phyloP scores from a whole-genome alignment of 768 basidiomycete species.

The Auricularia heimuer region DNA sequence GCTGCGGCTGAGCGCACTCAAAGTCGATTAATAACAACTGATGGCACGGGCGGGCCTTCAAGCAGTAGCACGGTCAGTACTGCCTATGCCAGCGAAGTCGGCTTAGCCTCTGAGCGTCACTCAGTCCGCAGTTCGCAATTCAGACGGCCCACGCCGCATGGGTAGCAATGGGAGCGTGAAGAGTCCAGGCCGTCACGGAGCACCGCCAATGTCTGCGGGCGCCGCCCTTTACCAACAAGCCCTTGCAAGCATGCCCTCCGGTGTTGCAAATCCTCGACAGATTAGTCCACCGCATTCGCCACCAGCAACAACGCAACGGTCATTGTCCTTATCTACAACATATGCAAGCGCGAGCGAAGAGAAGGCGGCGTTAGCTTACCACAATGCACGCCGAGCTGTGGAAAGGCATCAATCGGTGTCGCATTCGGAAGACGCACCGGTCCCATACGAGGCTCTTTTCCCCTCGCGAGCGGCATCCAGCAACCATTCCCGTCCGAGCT shows the following conservation, averaged over 20 bases:
- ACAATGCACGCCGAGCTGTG: constrained; percentile 64
- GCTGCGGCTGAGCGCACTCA: constrained; percentile 44
- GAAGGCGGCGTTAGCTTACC: constrained; percentile 62
- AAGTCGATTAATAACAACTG: not conserved
- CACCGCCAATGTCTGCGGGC: constrained; percentile 28
- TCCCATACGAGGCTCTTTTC: constrained; percentile 15
- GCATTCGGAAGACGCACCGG: constrained; percentile 16
- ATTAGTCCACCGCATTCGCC: constrained; percentile 12
- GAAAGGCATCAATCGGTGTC: constrained; percentile 38
- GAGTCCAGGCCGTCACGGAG: not conserved
- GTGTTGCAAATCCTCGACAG: constrained; percentile 17
- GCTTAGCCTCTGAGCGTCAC: too few relatives aligned
- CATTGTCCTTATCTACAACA: constrained; percentile 23
- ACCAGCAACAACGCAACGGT: constrained; percentile 9
- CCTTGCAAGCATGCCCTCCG: constrained; percentile 28
- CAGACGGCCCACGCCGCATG: not conserved
- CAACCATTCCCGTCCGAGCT: not conserved
- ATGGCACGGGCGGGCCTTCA: constrained; percentile 5
- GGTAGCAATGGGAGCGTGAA: not conserved
- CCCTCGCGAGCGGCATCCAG: constrained; percentile 4
- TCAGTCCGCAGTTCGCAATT: not conserved
- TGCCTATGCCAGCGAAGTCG: too few relatives aligned
- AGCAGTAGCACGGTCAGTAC: too few relatives aligned
- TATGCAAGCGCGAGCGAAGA: constrained; percentile 63
- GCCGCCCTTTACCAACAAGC: constrained; percentile 36